Conservation (phyloP, 1,284 basidiomycete genomes). For the Ustilago shanxiensis region DNA sequence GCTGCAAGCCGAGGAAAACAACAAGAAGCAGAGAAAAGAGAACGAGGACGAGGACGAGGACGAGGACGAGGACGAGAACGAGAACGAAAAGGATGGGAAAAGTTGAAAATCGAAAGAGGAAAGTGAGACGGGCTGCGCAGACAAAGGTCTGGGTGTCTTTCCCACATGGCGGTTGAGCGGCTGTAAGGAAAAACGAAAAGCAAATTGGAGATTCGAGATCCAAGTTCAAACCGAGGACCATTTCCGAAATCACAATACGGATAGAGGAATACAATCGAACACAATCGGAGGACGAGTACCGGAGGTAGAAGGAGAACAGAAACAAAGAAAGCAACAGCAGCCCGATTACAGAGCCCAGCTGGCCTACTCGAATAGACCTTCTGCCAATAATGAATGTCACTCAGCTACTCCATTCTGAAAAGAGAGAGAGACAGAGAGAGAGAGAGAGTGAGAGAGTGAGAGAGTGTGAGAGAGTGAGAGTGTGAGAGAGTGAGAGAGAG, state of each 20-base stretch:
- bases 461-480: no score
- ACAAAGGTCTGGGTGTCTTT: constrained; percentile 3
- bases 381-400: background rate
- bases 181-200: background rate
- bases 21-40: background rate
- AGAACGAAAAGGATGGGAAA: background rate
- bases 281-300: background rate
- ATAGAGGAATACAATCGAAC: background rate
- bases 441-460: no score
- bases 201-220: background rate
- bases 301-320: background rate
- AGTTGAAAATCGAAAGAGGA: constrained; percentile 9
- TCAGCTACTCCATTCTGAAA: background rate
- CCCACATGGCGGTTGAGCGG: constrained; percentile 19
- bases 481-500: no score
- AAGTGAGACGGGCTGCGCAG: constrained; percentile 14
- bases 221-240: background rate
- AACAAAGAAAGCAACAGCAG: background rate
- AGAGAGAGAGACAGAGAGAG: background rate
- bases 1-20: background rate
- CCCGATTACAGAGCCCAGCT: no score
- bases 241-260: background rate
- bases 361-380: background rate
- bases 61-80: background rate
- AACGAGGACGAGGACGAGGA: background rate